Evolutionary conservation across 768 basidiomycete species (phyloP), one percentile per base, ranked within the genome.

Genomic region (Pleurotus giganteus): DNA sequence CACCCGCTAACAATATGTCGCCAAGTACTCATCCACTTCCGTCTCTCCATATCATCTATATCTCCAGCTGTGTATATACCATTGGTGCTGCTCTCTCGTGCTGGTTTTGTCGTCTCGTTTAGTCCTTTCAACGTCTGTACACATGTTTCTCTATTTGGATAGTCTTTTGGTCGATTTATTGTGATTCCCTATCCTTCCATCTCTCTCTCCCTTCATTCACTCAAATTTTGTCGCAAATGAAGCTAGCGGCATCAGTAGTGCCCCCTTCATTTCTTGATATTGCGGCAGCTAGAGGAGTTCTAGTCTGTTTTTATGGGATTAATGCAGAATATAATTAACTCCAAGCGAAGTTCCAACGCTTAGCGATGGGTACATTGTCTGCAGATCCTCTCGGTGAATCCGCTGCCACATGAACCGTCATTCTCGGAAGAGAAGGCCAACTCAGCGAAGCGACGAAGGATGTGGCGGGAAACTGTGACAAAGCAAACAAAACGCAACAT

Each of bases 1-100:
- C 54, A 51, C 58, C 61, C 60, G 24, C 44, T 60, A 49, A 21
- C 56, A 26, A 57, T 60, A 64, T 65, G 63, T 60, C 49, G 50
- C 53, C 49, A 55, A 47, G 29, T 52, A 34, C 45, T 44, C 15
- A 27, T 54, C 31, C 42, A 21, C 52, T 17, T 24, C 12, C 26
- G 21, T 13, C 28, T 36, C 29, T 15, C 27, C 55, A 29, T 52
- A 51, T 13, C 49, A 44, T 31, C 47, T 49, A 31, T 54, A 47
- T 59, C 47, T 39, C 32, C 37, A 41, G 47, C 27, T 29, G 17
- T 54, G 34, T 57, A 31, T 56, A 47, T 58, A 47, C 51, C 53
- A 52, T 56, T 36, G 55, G 51, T 43, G 47, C 28, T 60, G 57
- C 58, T 50, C 47, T 51, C 34, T 51, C 41, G 47, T 43, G 32